These are phyloP conservation scores for Casaregolazyma suthepensis DNA, from an alignment of 1,139 yeast species.

Conservation along the genomic window DNA sequence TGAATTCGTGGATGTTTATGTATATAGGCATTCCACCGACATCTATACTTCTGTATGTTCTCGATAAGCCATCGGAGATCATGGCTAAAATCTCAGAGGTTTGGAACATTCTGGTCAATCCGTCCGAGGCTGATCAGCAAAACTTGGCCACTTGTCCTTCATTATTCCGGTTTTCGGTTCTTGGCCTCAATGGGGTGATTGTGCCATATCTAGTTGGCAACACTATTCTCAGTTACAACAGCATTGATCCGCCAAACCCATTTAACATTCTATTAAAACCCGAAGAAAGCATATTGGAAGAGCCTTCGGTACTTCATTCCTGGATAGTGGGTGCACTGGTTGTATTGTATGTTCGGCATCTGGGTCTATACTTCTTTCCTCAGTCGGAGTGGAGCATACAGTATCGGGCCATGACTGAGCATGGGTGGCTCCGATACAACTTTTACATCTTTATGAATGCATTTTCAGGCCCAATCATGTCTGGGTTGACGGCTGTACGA, in stretches of 20 bases:
- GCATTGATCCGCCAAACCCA: not conserved
- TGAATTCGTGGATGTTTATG: slow-evolving; percentile 6
- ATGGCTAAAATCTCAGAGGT: not conserved
- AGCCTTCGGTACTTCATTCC: slow-evolving; percentile 1
- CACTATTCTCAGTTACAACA: not conserved
- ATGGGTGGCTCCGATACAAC: slow-evolving; percentile 19
- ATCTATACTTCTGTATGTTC: not conserved
- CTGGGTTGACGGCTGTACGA: slow-evolving; percentile 1
- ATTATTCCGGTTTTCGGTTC: not conserved
- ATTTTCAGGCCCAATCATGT: slow-evolving; percentile 10
- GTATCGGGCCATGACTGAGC: slow-evolving; percentile 11
- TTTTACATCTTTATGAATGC: slow-evolving; percentile 9
- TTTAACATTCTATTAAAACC: not conserved
- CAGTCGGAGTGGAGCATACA: slow-evolving; percentile 10
- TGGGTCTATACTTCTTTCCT: slow-evolving; percentile 11
- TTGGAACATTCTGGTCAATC: not conserved
- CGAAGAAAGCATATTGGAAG: not conserved
- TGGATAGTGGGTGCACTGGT: slow-evolving; percentile 8
- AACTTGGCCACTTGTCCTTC: not conserved
- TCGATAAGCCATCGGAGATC: slow-evolving; percentile 3
- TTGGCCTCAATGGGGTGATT: not conserved
- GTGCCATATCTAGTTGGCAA: not conserved
- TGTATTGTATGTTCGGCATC: slow-evolving; percentile 7
- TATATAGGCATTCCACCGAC: slow-evolving; percentile 2
- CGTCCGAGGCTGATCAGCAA: not conserved